Conservation (phyloP, 331 rosid genomes). For the Quercus lobata region DNA sequence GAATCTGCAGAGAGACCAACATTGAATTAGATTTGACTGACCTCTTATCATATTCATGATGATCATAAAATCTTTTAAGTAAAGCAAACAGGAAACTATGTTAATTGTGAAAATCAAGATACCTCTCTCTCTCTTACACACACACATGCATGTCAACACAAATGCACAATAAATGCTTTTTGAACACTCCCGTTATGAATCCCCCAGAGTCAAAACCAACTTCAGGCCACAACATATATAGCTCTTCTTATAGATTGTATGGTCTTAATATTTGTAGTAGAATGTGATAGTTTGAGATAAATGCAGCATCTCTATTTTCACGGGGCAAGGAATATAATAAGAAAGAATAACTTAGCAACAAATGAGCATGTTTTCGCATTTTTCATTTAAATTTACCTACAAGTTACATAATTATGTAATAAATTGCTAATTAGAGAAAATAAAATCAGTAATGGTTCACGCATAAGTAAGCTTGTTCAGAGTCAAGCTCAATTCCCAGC, state of each 20-base stretch:
- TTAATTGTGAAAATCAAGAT: too few relatives aligned
- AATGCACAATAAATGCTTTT: neutral
- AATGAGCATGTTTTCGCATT: too few relatives aligned
- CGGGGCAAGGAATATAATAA: neutral
- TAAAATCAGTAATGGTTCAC: too few relatives aligned
- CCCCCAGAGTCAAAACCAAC: too few relatives aligned
- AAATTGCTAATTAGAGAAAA: too few relatives aligned
- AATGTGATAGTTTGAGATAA: neutral
- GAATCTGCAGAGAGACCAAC: constrained; percentile 48
- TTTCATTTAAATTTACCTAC: neutral
- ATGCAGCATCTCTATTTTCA: neutral
- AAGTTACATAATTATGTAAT: neutral
- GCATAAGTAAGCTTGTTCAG: neutral
- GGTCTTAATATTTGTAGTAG: neutral
- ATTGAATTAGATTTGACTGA: neutral
- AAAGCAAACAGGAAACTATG: too few relatives aligned
- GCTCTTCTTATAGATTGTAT: neutral
- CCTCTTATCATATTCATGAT: neutral
- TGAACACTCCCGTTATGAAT: too few relatives aligned
- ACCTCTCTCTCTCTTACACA: neutral
- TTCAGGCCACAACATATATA: too few relatives aligned
- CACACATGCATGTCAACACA: neutral
- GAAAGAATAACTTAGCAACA: too few relatives aligned
- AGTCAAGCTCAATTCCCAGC: neutral
- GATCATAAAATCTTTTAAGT: neutral